A percentile compares a stretch with the other conserved stretches of the same genome.
phyloP scores from a whole-genome alignment of 2,329 filamentous ascomycete species.

The Penicillium sp. region DNA sequence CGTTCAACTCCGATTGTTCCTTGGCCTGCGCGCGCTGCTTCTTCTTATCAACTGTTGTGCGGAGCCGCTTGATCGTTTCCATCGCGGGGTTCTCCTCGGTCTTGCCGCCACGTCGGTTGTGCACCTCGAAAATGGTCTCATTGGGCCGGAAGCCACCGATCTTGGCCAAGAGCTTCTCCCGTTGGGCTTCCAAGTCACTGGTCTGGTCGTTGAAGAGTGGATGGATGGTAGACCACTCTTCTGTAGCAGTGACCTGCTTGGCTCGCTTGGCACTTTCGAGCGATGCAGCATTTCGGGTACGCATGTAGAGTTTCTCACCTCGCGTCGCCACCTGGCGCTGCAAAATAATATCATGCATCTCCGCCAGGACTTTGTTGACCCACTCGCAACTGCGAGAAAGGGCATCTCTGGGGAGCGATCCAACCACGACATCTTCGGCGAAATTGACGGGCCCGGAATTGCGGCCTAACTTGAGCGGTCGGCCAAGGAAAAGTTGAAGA shows the following conservation, averaged over 20 bases:
- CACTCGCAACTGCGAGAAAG: constrained; percentile 79
- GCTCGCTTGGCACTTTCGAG: constrained; percentile 85
- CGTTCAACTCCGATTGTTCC: constrained; percentile 25
- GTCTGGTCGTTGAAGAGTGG: constrained; percentile 72
- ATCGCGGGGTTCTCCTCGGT: constrained; percentile 51
- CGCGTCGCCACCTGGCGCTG: constrained; percentile 76
- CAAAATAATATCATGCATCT: constrained; percentile 70
- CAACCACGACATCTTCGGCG: constrained; percentile 80
- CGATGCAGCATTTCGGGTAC: constrained; percentile 86
- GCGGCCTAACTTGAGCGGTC: constrained; percentile 74
- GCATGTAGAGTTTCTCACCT: constrained; percentile 89
- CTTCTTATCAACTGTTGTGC: constrained; percentile 44
- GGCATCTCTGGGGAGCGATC: constrained; percentile 69
- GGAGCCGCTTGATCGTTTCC: constrained; percentile 49
- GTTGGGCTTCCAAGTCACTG: constrained; percentile 66
- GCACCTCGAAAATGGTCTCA: constrained; percentile 97
- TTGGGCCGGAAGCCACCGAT: constrained; percentile 86
- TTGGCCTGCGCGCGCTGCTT: constrained; percentile 39
- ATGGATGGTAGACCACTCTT: constrained; percentile 73
- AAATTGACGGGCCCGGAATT: constrained; percentile 65
- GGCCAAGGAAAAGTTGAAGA: constrained; percentile 90
- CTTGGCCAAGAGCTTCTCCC: constrained; percentile 82
- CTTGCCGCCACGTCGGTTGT: constrained; percentile 72
- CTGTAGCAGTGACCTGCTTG: constrained; percentile 71
- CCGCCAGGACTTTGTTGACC: constrained; percentile 74